These are phyloP conservation scores for Picochlorum sp. DNA, from an alignment of 139 green algal species.

Conservation along the genomic window DNA sequence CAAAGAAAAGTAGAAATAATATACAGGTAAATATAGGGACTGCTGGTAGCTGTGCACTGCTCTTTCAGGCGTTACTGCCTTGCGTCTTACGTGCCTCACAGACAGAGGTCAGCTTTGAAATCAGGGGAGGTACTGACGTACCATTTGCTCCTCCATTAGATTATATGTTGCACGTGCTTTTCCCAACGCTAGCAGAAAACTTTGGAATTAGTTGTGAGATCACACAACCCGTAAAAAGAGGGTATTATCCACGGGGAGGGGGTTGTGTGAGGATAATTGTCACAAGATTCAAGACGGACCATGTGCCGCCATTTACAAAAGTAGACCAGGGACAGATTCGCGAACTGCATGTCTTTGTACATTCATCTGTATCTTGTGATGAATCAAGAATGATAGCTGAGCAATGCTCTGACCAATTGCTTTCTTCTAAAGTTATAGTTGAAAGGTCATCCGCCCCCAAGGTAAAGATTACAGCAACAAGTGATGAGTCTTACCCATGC, in stretches of 20 bases:
- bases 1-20: conserved; percentile 10
- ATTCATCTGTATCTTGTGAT: conserved; percentile 27
- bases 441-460: background rate
- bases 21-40: conserved; percentile 53
- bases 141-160: conserved; percentile 53
- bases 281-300: conserved; percentile 14
- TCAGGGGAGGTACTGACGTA: conserved; percentile 68
- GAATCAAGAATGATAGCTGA: too few species aligned
- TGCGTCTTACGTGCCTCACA: conserved; percentile 18
- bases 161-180: conserved; percentile 64
- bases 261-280: conserved; percentile 31
- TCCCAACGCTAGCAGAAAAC: conserved; percentile 39
- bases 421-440: conserved; percentile 16
- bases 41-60: conserved; percentile 63
- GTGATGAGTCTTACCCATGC: conserved; percentile 38
- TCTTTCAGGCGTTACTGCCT: conserved; percentile 51
- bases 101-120: conserved; percentile 2
- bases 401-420: conserved; percentile 20
- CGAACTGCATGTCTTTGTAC: conserved; percentile 31
- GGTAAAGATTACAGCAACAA: conserved; percentile 9
- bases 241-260: conserved; percentile 66
- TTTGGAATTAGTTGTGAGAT: conserved; percentile 28
- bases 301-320: conserved; percentile 43
- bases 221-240: conserved; percentile 27
- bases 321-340: conserved; percentile 29